Conservation (phyloP, 1,139 yeast genomes). For the Kodamaea arcana region DNA sequence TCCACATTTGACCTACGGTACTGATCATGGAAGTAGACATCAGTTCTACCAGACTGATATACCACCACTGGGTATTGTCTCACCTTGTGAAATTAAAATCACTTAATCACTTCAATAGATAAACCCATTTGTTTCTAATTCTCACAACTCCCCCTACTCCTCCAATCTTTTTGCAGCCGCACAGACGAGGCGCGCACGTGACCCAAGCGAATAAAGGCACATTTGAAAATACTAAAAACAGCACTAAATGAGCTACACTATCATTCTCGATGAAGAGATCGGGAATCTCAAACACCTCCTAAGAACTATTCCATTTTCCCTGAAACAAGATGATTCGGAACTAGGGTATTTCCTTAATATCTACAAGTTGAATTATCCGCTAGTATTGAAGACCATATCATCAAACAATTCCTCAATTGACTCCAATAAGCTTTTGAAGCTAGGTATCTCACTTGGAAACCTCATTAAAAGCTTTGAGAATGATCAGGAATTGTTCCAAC, state of each 20-base stretch:
- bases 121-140: no score
- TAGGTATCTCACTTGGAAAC: slow-evolving; percentile 44
- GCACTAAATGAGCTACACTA: slow-evolving; percentile 9
- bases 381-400: slow-evolving; percentile 12
- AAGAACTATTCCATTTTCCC: slow-evolving; percentile 32
- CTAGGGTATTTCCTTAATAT: slow-evolving; percentile 27
- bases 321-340: slow-evolving; percentile 7
- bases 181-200: slow-evolving; percentile 1
- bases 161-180: no score
- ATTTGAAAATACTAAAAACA: not conserved
- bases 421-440: slow-evolving; percentile 35
- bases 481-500: slow-evolving; percentile 32
- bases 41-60: no score
- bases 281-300: slow-evolving; percentile 27
- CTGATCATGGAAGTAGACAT: no score
- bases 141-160: no score
- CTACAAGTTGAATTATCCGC: slow-evolving; percentile 29
- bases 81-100: no score
- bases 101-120: no score
- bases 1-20: no score
- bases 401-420: slow-evolving; percentile 31
- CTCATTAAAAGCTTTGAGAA: slow-evolving; percentile 33
- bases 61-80: no score
- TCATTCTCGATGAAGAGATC: slow-evolving; percentile 24
- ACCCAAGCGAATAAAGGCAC: not conserved